Conservation (phyloP, 192 early-diverging fungal genomes). For the Linnemannia elongata region DNA sequence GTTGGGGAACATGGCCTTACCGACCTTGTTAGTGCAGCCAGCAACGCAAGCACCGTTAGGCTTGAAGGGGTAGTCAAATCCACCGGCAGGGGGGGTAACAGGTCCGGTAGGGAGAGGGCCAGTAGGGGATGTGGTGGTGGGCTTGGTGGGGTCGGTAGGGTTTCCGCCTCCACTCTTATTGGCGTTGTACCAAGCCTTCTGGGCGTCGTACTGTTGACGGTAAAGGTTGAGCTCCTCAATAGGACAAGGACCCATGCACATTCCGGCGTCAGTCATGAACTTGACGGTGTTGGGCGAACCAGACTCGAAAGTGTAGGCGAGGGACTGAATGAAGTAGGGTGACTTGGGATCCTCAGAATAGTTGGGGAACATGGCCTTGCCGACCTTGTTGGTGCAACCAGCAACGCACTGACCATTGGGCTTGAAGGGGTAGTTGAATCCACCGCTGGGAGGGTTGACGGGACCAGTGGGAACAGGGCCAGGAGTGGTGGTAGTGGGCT, state of each 20-base stretch:
- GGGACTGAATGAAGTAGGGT: conserved; percentile 34
- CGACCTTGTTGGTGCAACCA: conserved; percentile 27
- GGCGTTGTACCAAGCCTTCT: conserved; percentile 22
- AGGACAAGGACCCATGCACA: conserved; percentile 27
- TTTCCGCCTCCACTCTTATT: conserved; percentile 13
- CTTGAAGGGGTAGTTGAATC: conserved; percentile 34
- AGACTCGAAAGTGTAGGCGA: conserved; percentile 26
- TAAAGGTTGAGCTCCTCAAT: conserved; percentile 14
- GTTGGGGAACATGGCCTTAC: conserved; percentile 30
- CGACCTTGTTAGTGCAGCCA: conserved; percentile 27
- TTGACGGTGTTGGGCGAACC: conserved; percentile 20
- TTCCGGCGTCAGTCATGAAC: conserved; percentile 31
- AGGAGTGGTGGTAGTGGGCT: not conserved
- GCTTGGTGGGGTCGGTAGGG: not conserved
- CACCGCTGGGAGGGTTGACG: not conserved
- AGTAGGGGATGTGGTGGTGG: not conserved
- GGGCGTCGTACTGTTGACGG: not conserved
- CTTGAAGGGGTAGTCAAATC: conserved; percentile 34
- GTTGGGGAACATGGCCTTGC: conserved; percentile 30
- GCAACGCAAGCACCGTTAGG: conserved; percentile 29
- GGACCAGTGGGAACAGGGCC: conserved; percentile 10
- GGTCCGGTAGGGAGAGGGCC: conserved; percentile 3
- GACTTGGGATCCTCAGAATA: conserved; percentile 49
- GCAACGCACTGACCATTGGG: conserved; percentile 26
- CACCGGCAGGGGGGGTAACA: not conserved